A percentile compares a stretch with the other conserved stretches of the same genome.
Evolutionary conservation across 352 stramenopile genomes (phyloP).

Genomic region (Phytophthora syringae): DNA sequence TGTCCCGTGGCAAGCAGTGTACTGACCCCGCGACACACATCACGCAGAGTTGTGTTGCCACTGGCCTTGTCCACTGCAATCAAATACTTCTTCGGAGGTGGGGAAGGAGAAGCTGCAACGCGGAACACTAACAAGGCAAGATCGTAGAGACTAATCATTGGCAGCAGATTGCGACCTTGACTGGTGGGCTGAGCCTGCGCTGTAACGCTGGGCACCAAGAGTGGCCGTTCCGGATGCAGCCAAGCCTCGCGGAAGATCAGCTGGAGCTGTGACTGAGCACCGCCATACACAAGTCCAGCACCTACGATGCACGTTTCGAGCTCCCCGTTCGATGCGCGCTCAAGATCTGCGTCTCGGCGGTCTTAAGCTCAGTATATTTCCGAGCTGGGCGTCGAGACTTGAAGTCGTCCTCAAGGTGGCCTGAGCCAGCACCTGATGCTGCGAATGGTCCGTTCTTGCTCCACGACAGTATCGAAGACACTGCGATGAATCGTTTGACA

Average conservation of each 20-base stretch:
- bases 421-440: conserved; percentile 42
- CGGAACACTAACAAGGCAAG: conserved; percentile 62
- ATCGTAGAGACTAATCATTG: conserved; percentile 88
- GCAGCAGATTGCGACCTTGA: conserved; percentile 69
- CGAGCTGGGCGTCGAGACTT: conserved; percentile 76
- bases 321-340: conserved; percentile 59
- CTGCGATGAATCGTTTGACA: conserved; percentile 74
- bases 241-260: conserved; percentile 78
- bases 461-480: conserved; percentile 84
- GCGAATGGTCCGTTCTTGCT: conserved; percentile 69
- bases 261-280: conserved; percentile 68
- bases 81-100: conserved; percentile 64
- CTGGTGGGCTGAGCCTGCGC: conserved; percentile 30
- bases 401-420: conserved; percentile 79
- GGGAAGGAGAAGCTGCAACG: conserved; percentile 40
- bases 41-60: conserved; percentile 57
- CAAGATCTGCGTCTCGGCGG: conserved; percentile 83
- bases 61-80: conserved; percentile 70
- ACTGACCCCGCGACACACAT: conserved; percentile 69
- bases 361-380: conserved; percentile 82
- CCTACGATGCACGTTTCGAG: conserved; percentile 81
- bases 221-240: conserved; percentile 59
- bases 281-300: conserved; percentile 79
- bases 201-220: conserved; percentile 66
- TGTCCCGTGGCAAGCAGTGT: conserved; percentile 59